Conservation (phyloP, 352 stramenopile species). For the Phytophthora pisi region DNA sequence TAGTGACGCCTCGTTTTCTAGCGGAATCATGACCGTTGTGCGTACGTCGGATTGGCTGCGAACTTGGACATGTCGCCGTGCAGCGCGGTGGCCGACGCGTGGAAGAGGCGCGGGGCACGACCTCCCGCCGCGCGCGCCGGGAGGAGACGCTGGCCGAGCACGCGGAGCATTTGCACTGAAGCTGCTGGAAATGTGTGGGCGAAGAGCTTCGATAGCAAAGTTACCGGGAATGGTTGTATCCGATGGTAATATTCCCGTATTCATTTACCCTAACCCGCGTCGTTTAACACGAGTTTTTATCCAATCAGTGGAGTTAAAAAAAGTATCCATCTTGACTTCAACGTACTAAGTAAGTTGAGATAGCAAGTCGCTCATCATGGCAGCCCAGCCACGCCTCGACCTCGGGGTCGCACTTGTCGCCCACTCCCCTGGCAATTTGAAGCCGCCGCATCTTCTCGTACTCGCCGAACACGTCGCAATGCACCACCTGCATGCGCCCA, state of each 20-base stretch:
- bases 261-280: not conserved
- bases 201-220: not conserved
- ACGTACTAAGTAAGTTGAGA: not conserved
- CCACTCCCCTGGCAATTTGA: slow-evolving; percentile 36
- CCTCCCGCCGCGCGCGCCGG: slow-evolving; percentile 9
- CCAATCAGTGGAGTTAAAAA: slow-evolving; percentile 7
- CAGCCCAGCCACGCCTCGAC: slow-evolving; percentile 48
- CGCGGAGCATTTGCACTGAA: slow-evolving; percentile 36
- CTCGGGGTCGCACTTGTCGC: slow-evolving; percentile 29
- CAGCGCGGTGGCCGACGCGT: slow-evolving; percentile 49
- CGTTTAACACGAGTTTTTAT: slow-evolving; percentile 16
- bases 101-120: slow-evolving; percentile 35
- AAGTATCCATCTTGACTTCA: slow-evolving; percentile 19
- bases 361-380: not conserved
- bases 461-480: slow-evolving; percentile 43
- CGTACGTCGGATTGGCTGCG: slow-evolving; percentile 66
- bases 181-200: slow-evolving; percentile 7
- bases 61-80: slow-evolving; percentile 71
- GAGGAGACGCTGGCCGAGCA: slow-evolving; percentile 32
- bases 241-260: slow-evolving; percentile 3
- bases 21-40: not conserved
- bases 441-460: slow-evolving; percentile 43
- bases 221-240: slow-evolving; percentile 1
- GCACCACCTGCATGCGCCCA: slow-evolving; percentile 47
- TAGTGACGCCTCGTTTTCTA: not conserved